Base-by-base conservation (phyloP, 1,139 yeast species). In the Pneumocystis canis region DNA sequence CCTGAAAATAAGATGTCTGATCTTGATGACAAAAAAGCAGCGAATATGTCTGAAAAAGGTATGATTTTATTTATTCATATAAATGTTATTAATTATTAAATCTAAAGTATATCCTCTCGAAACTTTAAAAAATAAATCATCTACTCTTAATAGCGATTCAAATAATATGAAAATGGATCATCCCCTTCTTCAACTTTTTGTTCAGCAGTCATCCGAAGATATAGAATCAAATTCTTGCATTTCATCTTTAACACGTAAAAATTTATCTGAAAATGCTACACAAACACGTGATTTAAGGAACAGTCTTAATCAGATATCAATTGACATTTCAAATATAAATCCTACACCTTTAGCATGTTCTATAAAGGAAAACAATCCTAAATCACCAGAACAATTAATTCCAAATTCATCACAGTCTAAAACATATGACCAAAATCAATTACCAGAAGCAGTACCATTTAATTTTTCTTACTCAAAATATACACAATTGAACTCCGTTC, bases 111-210 rank as follows among this genome's bases (percentile, higher is more conserved):
- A 57, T 35, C 35, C 16, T 57, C 16, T 9, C 11, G 59, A 39
- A 57, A 35, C 59, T 57, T 57, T 39, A 11, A 25, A 39, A 57
- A 39, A 39, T 20, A 57, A 57, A 39, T 9, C 37, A 25, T 30
- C 59, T 57, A 20, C 2, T 57, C 30, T 37, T 30, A 11, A 39
- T 57, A 30, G 4, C 9, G 11, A 11, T 47, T 47, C 16, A 47
- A 47, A 20, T 47, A 47, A 47, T 47, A 3, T 1, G 4, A 47
- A 47, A 4, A 11, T 20, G n/a, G 30, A 57, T 35, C 59, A 57
- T 9, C 59, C 59, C 11, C 59, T 57, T 57, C 41, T 57, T 35
- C 59, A 57, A 25, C 59, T 57, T 39, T 57, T 57, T 57, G 37
- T 35, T 14, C 59, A 57, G 11, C n/a, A 57, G 3, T 11, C 59